Evolutionary conservation across 129 eudicot genomes (phyloP).

Genomic region (Escallonia rubra): DNA sequence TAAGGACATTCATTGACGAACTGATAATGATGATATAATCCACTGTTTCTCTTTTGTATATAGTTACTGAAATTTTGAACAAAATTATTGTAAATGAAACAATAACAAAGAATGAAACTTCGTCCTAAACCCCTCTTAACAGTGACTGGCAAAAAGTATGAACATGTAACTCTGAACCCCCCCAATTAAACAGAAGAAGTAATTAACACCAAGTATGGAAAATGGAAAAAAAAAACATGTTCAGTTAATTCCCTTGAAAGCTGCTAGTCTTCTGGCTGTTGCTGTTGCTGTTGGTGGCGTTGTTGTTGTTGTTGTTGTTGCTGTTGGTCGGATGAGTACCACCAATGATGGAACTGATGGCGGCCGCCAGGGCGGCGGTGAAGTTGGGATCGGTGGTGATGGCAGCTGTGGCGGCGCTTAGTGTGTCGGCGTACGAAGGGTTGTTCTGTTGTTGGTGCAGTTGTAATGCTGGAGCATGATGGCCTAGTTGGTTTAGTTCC

Average conservation of each 20-base stretch:
- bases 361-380: conserved; percentile 88
- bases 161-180: background rate
- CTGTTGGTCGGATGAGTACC: conserved; percentile 29
- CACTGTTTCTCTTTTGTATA: conserved; percentile 1
- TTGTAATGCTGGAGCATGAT: conserved; percentile 29
- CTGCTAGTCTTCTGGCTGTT: conserved; percentile 5
- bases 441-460: conserved; percentile 27
- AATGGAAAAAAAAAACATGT: background rate
- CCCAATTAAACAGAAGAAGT: background rate
- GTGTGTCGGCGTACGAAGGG: conserved; percentile 40
- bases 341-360: conserved; percentile 73
- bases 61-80: background rate
- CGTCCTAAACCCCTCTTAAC: conserved; percentile 5
- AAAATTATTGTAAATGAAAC: background rate
- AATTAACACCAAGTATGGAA: background rate
- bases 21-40: background rate
- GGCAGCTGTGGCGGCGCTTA: conserved; percentile 80
- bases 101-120: background rate
- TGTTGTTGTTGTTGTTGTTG: conserved; percentile 13
- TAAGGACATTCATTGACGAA: background rate
- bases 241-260: conserved; percentile 7
- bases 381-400: conserved; percentile 86
- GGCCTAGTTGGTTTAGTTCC: conserved; percentile 9
- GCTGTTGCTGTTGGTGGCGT: conserved; percentile 5
- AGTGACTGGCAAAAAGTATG: conserved; percentile 2